Conservation (phyloP, 371 early-diverging fungal genomes). For the Zychaea mexicana region DNA sequence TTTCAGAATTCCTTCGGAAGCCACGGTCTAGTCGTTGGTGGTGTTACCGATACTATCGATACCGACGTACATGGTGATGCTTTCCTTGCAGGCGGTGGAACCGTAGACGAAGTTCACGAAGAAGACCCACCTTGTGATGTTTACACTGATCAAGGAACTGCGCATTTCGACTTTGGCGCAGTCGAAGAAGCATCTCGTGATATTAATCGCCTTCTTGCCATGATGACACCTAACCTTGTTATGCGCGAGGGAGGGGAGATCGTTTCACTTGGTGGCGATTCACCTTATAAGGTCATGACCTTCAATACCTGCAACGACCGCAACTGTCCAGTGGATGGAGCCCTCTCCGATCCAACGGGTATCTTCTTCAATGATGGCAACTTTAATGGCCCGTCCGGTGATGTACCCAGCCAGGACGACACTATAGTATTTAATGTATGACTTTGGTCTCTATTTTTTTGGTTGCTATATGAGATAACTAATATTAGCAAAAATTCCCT, state of each 20-base stretch:
- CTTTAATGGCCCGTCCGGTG: slow-evolving; percentile 22
- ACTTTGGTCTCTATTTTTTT: background rate
- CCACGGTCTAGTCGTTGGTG: slow-evolving; percentile 12
- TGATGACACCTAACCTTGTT: background rate
- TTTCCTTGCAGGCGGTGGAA: background rate
- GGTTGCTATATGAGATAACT: background rate
- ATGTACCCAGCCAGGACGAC: background rate
- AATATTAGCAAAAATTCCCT: background rate
- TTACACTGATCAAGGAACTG: background rate
- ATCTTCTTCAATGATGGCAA: slow-evolving; percentile 15
- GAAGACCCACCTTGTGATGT: background rate
- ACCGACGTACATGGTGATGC: slow-evolving; percentile 16
- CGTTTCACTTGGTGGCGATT: background rate
- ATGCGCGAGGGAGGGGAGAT: background rate
- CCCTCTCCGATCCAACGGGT: slow-evolving; percentile 6
- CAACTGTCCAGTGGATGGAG: background rate
- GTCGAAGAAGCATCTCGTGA: background rate
- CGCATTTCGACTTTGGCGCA: background rate
- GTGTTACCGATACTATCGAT: background rate
- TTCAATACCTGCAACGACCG: slow-evolving; percentile 13
- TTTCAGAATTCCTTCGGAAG: background rate
- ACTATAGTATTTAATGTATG: slow-evolving; percentile 22
- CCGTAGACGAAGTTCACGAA: background rate
- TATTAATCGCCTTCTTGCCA: background rate
- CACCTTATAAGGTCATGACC: slow-evolving; percentile 8